Evolutionary conservation across 2,329 filamentous ascomycete species (phyloP).

Genomic region (Cucurbitaria berberidis): DNA sequence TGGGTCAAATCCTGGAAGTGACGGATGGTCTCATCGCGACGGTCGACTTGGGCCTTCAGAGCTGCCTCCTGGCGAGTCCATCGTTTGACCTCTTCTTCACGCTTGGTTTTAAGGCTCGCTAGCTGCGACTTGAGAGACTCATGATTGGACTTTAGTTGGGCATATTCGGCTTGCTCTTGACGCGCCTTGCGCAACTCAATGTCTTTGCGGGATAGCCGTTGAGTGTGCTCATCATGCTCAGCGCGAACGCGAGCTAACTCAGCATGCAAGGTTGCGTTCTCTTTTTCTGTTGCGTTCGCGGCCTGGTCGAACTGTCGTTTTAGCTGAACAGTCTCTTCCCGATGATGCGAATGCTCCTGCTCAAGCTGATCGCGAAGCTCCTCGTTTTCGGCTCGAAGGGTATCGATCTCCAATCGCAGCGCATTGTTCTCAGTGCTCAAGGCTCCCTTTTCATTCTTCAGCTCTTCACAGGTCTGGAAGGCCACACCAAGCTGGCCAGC

Average conservation of each 20-base stretch:
- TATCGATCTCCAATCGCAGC: slow-evolving; percentile 47
- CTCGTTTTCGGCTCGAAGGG: slow-evolving; percentile 43
- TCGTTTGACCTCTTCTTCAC: slow-evolving; percentile 59
- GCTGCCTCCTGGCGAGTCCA: slow-evolving; percentile 43
- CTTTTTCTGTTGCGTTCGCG: slow-evolving; percentile 41
- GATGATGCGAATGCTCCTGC: slow-evolving; percentile 41
- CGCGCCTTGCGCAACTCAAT: slow-evolving; percentile 44
- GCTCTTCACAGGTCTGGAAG: slow-evolving; percentile 62
- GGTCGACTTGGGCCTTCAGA: slow-evolving; percentile 41
- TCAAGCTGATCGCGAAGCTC: slow-evolving; percentile 42
- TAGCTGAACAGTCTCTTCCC: slow-evolving; percentile 44
- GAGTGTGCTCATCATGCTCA: slow-evolving; percentile 46
- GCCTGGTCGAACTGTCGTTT: slow-evolving; percentile 42
- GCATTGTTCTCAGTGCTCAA: slow-evolving; percentile 44
- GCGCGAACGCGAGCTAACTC: slow-evolving; percentile 42
- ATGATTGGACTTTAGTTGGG: slow-evolving; percentile 73
- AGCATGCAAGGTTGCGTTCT: slow-evolving; percentile 43
- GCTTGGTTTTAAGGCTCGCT: slow-evolving; percentile 72
- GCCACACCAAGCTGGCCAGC: slow-evolving; percentile 67
- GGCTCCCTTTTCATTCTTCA: slow-evolving; percentile 54
- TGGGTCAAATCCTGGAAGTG: slow-evolving; percentile 46
- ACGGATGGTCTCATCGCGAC: slow-evolving; percentile 49
- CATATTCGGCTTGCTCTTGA: slow-evolving; percentile 46
- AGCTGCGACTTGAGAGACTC: slow-evolving; percentile 74
- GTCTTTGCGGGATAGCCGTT: slow-evolving; percentile 42